Base-by-base conservation (phyloP, 139 green algal genomes). In the Chlorella sp. region DNA sequence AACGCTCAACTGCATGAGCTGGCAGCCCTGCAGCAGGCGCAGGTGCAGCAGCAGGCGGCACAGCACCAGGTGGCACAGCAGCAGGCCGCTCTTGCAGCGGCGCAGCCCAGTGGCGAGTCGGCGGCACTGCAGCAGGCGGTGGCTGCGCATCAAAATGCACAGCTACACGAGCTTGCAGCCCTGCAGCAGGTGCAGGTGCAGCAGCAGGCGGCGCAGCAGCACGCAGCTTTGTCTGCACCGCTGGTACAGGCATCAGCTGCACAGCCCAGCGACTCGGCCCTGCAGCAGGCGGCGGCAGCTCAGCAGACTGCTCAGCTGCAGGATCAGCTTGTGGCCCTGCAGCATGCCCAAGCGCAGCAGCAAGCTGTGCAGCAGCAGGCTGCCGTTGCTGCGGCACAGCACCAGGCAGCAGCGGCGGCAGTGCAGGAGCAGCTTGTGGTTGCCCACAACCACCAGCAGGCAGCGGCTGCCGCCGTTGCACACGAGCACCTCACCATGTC, bases 281-380 rank as follows among this genome's bases (percentile, higher is more conserved):
- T 86, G 81, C 81, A 75, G 53, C 81, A 75, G 53, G 7, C 53
- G 14, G 22, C 16, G 40, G 39, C 79, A 26, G 57, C 81, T 7
- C 82, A 86, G 82, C 82, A 86, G 82, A 76, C 82, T 15, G 82
- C 60, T 3, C 82, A 76, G 60, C 82, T 86, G 60, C 82, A 86
- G 34, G 82, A 86, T 34, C 82, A 86, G 82, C 82, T 86, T 34
- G 82, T 34, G 7, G 82, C 34, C 32, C 82, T 86, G 60, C 82
- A 86, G 82, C 82, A 86, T 22, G 82, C 83, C 24, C 61, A 79
- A 37, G 24, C 21, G 83, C 64, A 79, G 64, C 83, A 80, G 78
- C 83, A 88, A 40, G 42, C 26, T 19, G 36, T 42, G 83, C 64
- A 79, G 64, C 83, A 80, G 78, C 83, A 88, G 60, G 42, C 78